Evolutionary conservation across 2,329 filamentous ascomycete genomes (phyloP).

Genomic region (Emergomyces orientalis): DNA sequence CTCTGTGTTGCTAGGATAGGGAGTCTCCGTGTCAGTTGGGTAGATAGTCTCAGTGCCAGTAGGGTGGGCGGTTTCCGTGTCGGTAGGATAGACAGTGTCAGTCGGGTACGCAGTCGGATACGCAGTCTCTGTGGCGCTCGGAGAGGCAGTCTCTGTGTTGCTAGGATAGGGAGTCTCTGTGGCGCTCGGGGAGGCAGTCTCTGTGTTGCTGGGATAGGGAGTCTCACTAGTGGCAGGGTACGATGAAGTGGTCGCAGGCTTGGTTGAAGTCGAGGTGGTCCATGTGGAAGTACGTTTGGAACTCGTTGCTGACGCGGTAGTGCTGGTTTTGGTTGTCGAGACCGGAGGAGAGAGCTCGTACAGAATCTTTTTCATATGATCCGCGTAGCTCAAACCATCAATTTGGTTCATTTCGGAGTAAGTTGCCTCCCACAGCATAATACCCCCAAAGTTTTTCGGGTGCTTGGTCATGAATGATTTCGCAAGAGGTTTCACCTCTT

Average conservation of each 20-base stretch:
- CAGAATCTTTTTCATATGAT: conserved; percentile 16
- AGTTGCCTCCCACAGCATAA: conserved; percentile 40
- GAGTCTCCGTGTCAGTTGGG: not conserved
- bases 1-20: not conserved
- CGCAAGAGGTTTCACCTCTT: conserved; percentile 40
- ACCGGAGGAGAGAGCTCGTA: conserved; percentile 15
- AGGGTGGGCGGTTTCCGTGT: not conserved
- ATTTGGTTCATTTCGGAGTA: conserved; percentile 16
- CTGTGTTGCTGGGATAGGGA: too few species aligned
- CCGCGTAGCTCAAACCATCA: conserved; percentile 13
- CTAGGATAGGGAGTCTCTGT: not conserved
- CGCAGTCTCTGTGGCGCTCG: not conserved
- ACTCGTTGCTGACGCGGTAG: conserved; percentile 7
- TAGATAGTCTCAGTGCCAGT: too few species aligned
- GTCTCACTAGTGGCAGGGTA: too few species aligned
- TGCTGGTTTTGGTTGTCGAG: conserved; percentile 12
- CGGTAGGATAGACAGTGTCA: not conserved
- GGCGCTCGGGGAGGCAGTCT: too few species aligned
- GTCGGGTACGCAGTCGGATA: not conserved
- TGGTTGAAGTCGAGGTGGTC: too few species aligned
- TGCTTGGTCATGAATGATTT: conserved; percentile 33
- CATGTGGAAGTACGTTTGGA: too few species aligned
- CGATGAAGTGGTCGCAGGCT: too few species aligned
- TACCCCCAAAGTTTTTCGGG: conserved; percentile 44
- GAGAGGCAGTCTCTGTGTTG: not conserved